Conservation (phyloP, 2,329 filamentous ascomycete species). For the Exophiala xenobiotica region DNA sequence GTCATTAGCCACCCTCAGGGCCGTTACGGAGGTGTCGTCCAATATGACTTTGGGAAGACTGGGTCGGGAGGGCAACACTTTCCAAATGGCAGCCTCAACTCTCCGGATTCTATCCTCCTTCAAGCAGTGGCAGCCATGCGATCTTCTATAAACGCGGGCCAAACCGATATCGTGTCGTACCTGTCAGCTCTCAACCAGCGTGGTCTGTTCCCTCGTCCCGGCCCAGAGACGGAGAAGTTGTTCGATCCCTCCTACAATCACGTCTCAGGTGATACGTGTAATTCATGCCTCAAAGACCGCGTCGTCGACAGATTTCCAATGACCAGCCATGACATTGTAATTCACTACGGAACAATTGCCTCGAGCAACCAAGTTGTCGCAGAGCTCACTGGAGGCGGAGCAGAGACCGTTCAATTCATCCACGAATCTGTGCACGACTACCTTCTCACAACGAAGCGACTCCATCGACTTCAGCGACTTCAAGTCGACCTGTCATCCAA, state of each 20-base stretch:
- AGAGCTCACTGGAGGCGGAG: too few relatives aligned
- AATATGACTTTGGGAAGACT: slow-evolving; percentile 34
- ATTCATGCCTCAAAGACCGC: neutral
- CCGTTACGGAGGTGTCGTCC: slow-evolving; percentile 29
- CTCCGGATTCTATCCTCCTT: neutral
- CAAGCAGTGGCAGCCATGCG: neutral
- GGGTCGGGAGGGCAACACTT: too few relatives aligned
- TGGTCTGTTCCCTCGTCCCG: neutral
- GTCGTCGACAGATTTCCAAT: too few relatives aligned
- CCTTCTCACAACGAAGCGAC: neutral
- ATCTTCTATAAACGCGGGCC: neutral
- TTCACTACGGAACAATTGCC: too few relatives aligned
- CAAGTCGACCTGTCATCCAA: neutral
- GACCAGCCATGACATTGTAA: too few relatives aligned
- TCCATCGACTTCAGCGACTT: too few relatives aligned
- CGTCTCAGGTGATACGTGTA: neutral
- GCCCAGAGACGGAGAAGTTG: neutral
- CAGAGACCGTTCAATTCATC: neutral
- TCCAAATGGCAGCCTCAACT: neutral
- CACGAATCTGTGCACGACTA: neutral
- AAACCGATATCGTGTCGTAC: neutral
- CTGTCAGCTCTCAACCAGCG: neutral
- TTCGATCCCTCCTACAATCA: neutral
- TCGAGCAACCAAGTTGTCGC: too few relatives aligned
- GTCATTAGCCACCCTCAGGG: slow-evolving; percentile 29